A percentile compares a stretch with the other conserved stretches of the same genome.
Evolutionary conservation across 2,329 filamentous ascomycete genomes (phyloP).

Genomic region (Colletotrichum destructivum): DNA sequence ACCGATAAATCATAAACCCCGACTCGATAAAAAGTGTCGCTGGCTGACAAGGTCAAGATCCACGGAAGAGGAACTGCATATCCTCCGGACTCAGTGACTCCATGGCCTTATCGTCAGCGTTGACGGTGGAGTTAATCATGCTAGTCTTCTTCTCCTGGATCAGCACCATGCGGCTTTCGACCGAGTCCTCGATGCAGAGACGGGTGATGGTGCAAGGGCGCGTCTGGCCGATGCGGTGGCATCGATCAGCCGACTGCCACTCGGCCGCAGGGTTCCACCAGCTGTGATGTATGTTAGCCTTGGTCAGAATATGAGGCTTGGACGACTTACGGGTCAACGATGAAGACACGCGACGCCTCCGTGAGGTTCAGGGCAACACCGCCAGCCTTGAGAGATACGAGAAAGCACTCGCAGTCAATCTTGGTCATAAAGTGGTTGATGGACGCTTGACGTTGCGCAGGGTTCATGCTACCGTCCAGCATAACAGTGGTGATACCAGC

Average conservation of each 20-base stretch:
- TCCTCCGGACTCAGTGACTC: conserved; percentile 92
- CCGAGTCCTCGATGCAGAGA: conserved; percentile 95
- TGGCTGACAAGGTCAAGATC: not conserved
- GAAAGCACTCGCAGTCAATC: conserved; percentile 92
- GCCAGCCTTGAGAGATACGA: conserved; percentile 96
- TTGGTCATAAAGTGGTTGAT: conserved; percentile 99
- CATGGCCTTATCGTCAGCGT: conserved; percentile 91
- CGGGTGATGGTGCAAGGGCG: conserved; percentile 95
- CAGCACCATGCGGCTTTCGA: conserved; percentile 95
- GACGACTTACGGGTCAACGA: conserved; percentile 89
- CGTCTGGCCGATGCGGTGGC: conserved; percentile 95
- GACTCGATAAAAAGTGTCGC: not conserved
- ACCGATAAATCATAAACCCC: not conserved
- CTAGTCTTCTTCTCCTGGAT: conserved; percentile 99
- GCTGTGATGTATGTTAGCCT: conserved; percentile 59
- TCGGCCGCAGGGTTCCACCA: conserved; percentile 99
- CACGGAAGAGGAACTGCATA: conserved; percentile 71
- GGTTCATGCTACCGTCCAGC: conserved; percentile 98
- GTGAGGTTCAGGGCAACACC: conserved; percentile 96
- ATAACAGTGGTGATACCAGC: conserved; percentile 99
- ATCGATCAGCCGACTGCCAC: conserved; percentile 96
- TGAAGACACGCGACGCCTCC: conserved; percentile 94
- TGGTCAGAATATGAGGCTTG: not conserved
- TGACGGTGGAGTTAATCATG: conserved; percentile 98
- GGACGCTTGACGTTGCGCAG: conserved; percentile 90